Evolutionary conservation across 768 basidiomycete species (phyloP), one percentile per base, ranked within the genome.

Genomic region (Rossbeevera mucosa): DNA sequence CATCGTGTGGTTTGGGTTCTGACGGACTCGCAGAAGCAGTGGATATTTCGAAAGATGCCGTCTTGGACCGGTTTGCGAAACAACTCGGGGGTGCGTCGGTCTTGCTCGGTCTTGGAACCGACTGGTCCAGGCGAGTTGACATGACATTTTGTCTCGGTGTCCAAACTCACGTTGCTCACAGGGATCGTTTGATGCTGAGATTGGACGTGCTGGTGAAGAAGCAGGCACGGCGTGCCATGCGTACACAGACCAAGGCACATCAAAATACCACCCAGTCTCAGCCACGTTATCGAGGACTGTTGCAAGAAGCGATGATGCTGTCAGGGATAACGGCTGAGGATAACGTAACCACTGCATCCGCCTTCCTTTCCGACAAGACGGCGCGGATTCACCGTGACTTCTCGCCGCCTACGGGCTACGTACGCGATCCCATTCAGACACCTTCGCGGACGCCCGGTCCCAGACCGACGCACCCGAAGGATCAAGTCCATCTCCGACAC

Each of bases 401-500:
- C 79, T 30, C 50, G 81, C 18, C 13, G 78, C 16, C 70, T 71
- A 51, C 44, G 16, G 13, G 26, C 14, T 16, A 30, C 22, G 64
- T 67, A 14, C 78, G 84, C 2, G 77, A 73, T 5, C 85, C 83
- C 1, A 73, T 88, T 13, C 59, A 66, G 13, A 88, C 87, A 0
- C 87, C 86, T 4, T 76, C 69, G 3, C 74, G 81, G 13, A 79
- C 75, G 36, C 77, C 76, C 1, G 52, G 72, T 13, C 74, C 79
- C 0, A 76, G 72, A 56, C 55, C 67, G 1, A 66, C 70, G 11
- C 79, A 76, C 51, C 86, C 86, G 0, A 88, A 81, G 66, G 85
- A 88, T 26, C 73, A 82, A 16, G 84, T 89, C 3, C 69, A 76
- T 18, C 74, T 91, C 9, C 75, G 85, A 30, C 82, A 77, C 12